Evolutionary conservation across 2,329 filamentous ascomycete genomes (phyloP).

Genomic region (Neofusicoccum laricinum): DNA sequence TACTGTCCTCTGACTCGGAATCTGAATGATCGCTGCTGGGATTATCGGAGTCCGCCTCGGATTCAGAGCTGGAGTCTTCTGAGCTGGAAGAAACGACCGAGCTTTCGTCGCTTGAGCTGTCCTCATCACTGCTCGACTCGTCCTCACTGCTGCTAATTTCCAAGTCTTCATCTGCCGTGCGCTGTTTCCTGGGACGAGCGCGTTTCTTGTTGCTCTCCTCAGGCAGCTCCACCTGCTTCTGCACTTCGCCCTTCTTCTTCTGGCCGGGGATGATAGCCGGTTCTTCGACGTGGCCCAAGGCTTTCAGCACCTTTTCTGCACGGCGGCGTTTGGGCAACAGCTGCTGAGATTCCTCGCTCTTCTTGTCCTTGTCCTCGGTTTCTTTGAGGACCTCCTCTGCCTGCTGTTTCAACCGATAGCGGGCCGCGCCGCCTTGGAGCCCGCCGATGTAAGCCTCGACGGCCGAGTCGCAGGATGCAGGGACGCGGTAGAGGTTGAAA

Average conservation of each 20-base stretch:
- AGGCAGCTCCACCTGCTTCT: conserved; percentile 19
- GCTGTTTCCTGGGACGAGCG: conserved; percentile 26
- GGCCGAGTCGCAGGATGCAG: conserved; percentile 64
- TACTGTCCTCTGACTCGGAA: conserved; percentile 8
- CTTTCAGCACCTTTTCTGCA: conserved; percentile 30
- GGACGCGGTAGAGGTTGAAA: conserved; percentile 69
- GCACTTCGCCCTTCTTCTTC: conserved; percentile 18
- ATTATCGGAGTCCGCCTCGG: conserved; percentile 13
- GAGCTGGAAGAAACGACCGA: conserved; percentile 13
- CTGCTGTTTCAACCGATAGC: conserved; percentile 62
- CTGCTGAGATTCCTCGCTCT: conserved; percentile 26
- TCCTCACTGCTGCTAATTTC: conserved; percentile 32
- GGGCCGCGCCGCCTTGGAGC: conserved; percentile 69
- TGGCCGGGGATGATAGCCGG: neutral
- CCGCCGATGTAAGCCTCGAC: conserved; percentile 77
- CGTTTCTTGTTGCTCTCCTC: conserved; percentile 18
- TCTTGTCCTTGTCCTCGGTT: conserved; percentile 19
- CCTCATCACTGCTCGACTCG: conserved; percentile 7
- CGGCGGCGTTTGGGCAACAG: conserved; percentile 33
- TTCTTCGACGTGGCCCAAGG: conserved; percentile 22
- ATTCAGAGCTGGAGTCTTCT: neutral
- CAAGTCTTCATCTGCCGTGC: conserved; percentile 29
- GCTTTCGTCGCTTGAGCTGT: conserved; percentile 22
- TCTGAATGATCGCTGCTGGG: neutral
- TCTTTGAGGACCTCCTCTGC: conserved; percentile 60